Base-by-base conservation (phyloP, 805 yeast species). In the Wickerhamomyces subpelliculosus region DNA sequence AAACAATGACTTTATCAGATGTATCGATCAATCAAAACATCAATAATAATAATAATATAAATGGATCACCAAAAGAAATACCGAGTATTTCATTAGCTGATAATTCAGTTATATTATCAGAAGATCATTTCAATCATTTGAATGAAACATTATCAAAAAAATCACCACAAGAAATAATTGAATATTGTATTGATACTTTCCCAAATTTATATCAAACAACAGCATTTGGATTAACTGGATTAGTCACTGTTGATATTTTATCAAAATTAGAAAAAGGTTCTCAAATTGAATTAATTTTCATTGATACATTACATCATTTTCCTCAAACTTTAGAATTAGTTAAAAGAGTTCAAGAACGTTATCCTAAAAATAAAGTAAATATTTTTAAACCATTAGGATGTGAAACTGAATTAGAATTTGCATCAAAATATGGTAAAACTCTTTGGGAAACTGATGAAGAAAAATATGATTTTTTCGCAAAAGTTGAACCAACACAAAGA, bases 171-270 rank as follows among this genome's bases (percentile, higher is more conserved):
- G 85, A 86, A 41, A 78, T 90, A 40, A 62, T 90, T 21, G 65
- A 70, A 51, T 90, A 97, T 97, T 76, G 96, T 0, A 62, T 82
- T 13, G 58, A 74, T n/a, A 86, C 95, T 0, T 80, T 89, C 52
- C 96, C 96, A 3, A 69, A 78, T 29, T 65, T 90, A 27, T 89
- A 58, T 54, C 97, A 90, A 61, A 88, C 96, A 2, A 87, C 97
- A 0, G 97, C 97, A 1, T 88, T 90, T 62, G 97, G 97, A 0
- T 69, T 90, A 34, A 85, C 96, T 1, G 97, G 97, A 0, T 62
- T 90, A 42, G 95, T 84, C 23, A 89, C 90, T 11, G 67, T 85
- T 31, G 96, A 89, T 58, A 84, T 89, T 73, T 60, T 89, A 22
- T 71, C 83, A 24, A 75, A 78, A 53, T 49, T 80, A 34, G 56